Conservation (phyloP, 177 flowering plant genomes). For the Vitis hybrid region DNA sequence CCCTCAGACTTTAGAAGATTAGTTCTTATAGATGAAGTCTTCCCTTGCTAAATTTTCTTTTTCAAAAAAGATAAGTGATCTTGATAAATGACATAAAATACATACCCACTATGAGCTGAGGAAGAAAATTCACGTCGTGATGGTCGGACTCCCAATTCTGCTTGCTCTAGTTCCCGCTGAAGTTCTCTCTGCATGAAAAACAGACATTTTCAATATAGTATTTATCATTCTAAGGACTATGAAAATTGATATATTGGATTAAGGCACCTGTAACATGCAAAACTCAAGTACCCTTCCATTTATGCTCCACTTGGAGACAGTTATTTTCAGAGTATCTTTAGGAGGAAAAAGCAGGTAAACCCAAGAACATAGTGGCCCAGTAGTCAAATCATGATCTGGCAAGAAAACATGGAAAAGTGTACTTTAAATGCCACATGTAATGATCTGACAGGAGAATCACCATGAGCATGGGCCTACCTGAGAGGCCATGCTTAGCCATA, state of each 20-base stretch:
- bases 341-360: no score
- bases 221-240: not conserved
- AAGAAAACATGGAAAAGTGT: no score
- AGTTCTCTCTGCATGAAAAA: constrained; percentile 74
- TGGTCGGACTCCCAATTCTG: constrained; percentile 72
- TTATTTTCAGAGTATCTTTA: no score
- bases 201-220: not conserved
- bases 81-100: not conserved
- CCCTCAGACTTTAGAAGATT: no score
- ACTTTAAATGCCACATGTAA: no score
- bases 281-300: not conserved
- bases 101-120: constrained; percentile 62
- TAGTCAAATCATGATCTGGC: no score
- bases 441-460: no score
- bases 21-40: no score
- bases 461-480: no score
- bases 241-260: not conserved
- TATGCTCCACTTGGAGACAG: not conserved
- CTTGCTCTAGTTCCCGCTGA: constrained; percentile 83
- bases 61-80: not conserved
- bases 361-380: no score
- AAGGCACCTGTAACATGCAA: not conserved
- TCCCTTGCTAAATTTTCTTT: not conserved
- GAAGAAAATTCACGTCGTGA: constrained; percentile 75
- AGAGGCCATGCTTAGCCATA: not conserved